Conservation (phyloP, 2,329 filamentous ascomycete species). For the Pseudopyricularia cyperi region DNA sequence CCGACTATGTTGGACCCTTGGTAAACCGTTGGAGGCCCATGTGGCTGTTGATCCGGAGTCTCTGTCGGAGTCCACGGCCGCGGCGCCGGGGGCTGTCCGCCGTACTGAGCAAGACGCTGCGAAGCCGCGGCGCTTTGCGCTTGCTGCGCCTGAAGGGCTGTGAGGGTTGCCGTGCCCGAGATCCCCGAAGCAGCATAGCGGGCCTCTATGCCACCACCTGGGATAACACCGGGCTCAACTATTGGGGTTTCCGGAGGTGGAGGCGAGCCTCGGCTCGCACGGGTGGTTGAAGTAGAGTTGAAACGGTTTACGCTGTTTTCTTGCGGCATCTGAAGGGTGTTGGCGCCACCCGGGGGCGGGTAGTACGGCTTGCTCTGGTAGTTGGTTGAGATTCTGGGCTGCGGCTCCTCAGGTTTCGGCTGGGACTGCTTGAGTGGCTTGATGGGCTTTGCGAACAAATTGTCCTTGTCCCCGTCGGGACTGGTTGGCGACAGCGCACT, state of each 20-base stretch:
- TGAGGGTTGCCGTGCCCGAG: constrained; percentile 71
- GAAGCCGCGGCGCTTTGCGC: constrained; percentile 64
- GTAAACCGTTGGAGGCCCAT: constrained; percentile 83
- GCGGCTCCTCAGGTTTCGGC: constrained; percentile 24
- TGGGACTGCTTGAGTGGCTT: constrained; percentile 15
- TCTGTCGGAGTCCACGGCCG: constrained; percentile 96
- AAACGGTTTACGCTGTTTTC: constrained; percentile 47
- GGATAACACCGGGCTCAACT: constrained; percentile 55
- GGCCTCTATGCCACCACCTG: constrained; percentile 74
- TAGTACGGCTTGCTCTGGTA: constrained; percentile 49
- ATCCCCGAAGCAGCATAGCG: constrained; percentile 87
- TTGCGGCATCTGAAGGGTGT: constrained; percentile 23
- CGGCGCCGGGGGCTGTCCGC: constrained; percentile 31
- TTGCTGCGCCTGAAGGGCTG: constrained; percentile 40
- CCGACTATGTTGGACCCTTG: constrained; percentile 67
- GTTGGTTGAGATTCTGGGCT: constrained; percentile 24
- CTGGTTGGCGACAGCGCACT: constrained; percentile 73
- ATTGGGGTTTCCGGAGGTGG: constrained; percentile 89
- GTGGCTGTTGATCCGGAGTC: constrained; percentile 68
- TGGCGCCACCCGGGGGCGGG: constrained; percentile 35
- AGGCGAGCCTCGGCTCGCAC: constrained; percentile 82
- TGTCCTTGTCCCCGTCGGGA: constrained; percentile 61
- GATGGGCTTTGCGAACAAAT: constrained; percentile 61
- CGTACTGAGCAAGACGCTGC: constrained; percentile 71
- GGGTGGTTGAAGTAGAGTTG: constrained; percentile 78